phyloP scores from a whole-genome alignment of 2,329 filamentous ascomycete genomes.

The Fusarium sarcochroum region DNA sequence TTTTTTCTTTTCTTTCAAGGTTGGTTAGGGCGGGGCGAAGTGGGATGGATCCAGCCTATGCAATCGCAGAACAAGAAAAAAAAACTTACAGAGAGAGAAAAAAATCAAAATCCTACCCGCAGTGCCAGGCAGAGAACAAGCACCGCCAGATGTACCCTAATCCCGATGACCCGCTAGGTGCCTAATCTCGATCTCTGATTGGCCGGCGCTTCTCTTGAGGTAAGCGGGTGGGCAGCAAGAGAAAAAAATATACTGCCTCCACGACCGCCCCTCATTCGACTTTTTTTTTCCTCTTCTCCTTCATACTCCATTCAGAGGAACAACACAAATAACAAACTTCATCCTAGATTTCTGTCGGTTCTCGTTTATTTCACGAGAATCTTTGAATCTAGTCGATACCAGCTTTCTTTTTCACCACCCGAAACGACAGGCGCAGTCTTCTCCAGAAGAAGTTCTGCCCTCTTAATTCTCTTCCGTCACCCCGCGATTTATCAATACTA shows the following conservation, averaged over 20 bases:
- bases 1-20: conserved; percentile 9
- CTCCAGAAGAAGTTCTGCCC: conserved; percentile 53
- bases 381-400: conserved; percentile 62
- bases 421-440: conserved; percentile 52
- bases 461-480: conserved; percentile 54
- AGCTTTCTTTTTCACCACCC: conserved; percentile 45
- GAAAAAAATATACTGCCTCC: conserved; percentile 57
- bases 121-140: conserved; percentile 15
- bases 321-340: conserved; percentile 51
- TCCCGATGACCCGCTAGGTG: conserved; percentile 39
- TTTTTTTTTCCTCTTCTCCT: conserved; percentile 56
- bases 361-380: conserved; percentile 63
- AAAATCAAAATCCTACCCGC: conserved; percentile 10
- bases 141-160: conserved; percentile 48
- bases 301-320: conserved; percentile 50
- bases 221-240: conserved; percentile 50
- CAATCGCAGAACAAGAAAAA: conserved; percentile 9
- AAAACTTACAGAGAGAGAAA: conserved; percentile 27
- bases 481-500: conserved; percentile 64
- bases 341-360: conserved; percentile 61
- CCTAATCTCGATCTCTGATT: conserved; percentile 37
- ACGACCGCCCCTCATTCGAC: conserved; percentile 56
- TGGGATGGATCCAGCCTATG: conserved; percentile 16
- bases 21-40: conserved; percentile 23
- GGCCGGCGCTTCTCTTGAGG: conserved; percentile 45